These are phyloP conservation scores for Platanthera zijinensis DNA, from an alignment of 106 monocot species.

Conservation along the genomic window DNA sequence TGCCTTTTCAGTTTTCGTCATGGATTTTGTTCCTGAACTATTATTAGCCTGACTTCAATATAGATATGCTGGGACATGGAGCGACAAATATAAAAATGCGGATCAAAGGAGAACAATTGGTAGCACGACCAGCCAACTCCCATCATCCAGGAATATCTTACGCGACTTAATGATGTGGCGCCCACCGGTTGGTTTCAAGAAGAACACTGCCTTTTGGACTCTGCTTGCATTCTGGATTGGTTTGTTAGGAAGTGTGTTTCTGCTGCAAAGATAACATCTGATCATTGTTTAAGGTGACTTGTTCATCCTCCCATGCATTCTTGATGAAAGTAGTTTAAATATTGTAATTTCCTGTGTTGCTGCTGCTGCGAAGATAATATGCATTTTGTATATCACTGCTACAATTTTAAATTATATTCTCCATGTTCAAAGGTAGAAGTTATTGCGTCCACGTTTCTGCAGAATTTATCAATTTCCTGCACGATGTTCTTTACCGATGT, in stretches of 20 bases:
- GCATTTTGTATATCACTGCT: background rate
- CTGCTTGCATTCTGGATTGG: conserved; percentile 60
- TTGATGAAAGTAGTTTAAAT: background rate
- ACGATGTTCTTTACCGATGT: too few relatives aligned
- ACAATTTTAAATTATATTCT: too few relatives aligned
- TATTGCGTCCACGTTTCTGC: too few relatives aligned
- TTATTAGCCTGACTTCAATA: background rate
- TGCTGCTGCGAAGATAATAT: background rate
- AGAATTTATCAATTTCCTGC: too few relatives aligned
- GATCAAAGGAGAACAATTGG: conserved; percentile 34
- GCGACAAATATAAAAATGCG: conserved; percentile 74
- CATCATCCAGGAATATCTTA: conserved; percentile 46
- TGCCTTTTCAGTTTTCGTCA: too few relatives aligned
- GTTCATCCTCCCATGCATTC: background rate
- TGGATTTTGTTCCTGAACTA: background rate
- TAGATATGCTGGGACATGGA: conserved; percentile 93
- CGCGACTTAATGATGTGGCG: conserved; percentile 63
- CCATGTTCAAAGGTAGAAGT: too few relatives aligned
- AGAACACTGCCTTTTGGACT: conserved; percentile 48
- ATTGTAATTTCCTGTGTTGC: background rate
- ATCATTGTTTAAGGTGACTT: background rate
- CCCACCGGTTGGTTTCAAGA: conserved; percentile 52
- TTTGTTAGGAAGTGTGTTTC: conserved; percentile 46
- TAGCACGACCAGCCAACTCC: conserved; percentile 21
- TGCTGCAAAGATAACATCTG: conserved; percentile 34